These are phyloP conservation scores for Candida parachauliodes DNA, from an alignment of 805 yeast species.

Conservation along the genomic window DNA sequence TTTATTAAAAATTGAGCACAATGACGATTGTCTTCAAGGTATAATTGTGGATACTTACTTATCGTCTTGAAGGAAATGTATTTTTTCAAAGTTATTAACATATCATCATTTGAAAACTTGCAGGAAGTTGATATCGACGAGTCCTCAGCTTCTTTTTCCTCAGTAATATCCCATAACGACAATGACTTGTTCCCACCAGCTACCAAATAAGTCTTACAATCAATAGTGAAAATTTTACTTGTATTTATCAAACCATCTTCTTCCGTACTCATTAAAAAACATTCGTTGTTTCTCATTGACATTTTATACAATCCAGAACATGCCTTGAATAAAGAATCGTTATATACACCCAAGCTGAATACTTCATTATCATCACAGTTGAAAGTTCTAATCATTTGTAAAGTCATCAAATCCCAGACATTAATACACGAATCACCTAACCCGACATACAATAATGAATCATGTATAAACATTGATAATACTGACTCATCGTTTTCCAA, in stretches of 20 bases:
- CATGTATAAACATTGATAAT: slow-evolving; percentile 60
- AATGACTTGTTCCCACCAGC: slow-evolving; percentile 74
- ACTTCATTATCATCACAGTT: slow-evolving; percentile 29
- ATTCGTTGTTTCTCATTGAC: slow-evolving; percentile 17
- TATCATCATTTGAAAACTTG: slow-evolving; percentile 50
- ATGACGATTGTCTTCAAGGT: slow-evolving; percentile 74
- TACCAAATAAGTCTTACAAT: slow-evolving; percentile 44
- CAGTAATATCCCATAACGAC: slow-evolving; percentile 62
- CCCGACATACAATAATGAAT: slow-evolving; percentile 80
- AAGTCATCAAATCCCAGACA: slow-evolving; percentile 83
- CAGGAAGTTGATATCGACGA: slow-evolving; percentile 2
- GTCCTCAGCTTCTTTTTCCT: slow-evolving; percentile 11
- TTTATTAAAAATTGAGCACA: slow-evolving; percentile 76
- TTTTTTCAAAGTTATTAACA: slow-evolving; percentile 58
- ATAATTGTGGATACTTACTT: slow-evolving; percentile 64
- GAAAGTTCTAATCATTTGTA: slow-evolving; percentile 56
- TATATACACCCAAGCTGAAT: slow-evolving; percentile 54
- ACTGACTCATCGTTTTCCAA: slow-evolving; percentile 69
- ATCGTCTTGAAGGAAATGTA: slow-evolving; percentile 73
- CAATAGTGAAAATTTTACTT: slow-evolving; percentile 43
- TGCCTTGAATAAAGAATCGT: slow-evolving; percentile 62
- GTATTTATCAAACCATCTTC: slow-evolving; percentile 53
- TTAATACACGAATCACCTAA: slow-evolving; percentile 69
- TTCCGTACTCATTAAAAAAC: slow-evolving; percentile 9
- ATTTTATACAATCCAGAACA: slow-evolving; percentile 39